Conservation (phyloP, 305 asterid genomes). For the Plantago coronopus region DNA sequence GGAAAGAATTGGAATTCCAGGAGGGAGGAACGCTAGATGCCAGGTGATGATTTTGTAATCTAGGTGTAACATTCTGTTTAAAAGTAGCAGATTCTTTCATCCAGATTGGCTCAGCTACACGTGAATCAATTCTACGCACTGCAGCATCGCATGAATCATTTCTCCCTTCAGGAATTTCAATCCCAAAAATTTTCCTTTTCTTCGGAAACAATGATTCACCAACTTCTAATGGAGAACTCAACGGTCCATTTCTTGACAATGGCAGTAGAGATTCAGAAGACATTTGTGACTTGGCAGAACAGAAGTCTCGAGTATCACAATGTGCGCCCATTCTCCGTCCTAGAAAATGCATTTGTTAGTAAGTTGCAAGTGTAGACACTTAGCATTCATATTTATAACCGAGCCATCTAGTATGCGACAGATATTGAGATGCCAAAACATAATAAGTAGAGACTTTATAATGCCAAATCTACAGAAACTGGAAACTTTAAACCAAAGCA, state of each 20-base stretch:
- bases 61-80: constrained; percentile 11
- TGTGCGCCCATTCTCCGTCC: constrained; percentile 30
- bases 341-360: constrained; percentile 26
- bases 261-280: constrained; percentile 30
- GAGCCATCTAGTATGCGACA: background rate
- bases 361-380: background rate
- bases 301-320: constrained; percentile 26
- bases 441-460: background rate
- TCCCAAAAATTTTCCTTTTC: constrained; percentile 60
- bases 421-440: background rate
- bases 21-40: constrained; percentile 19
- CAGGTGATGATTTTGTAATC: constrained; percentile 14
- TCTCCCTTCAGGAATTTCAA: constrained; percentile 50
- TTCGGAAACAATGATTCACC: constrained; percentile 31
- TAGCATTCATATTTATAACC: background rate
- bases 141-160: constrained; percentile 22
- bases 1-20: constrained; percentile 26
- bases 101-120: constrained; percentile 3
- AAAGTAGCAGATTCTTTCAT: background rate
- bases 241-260: constrained; percentile 29
- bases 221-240: constrained; percentile 23
- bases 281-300: constrained; percentile 24
- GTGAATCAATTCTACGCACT: constrained; percentile 5
- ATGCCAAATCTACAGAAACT: background rate
- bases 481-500: background rate